Conservation (phyloP, 345 rosid genomes). For the Corchorus olitorius region DNA sequence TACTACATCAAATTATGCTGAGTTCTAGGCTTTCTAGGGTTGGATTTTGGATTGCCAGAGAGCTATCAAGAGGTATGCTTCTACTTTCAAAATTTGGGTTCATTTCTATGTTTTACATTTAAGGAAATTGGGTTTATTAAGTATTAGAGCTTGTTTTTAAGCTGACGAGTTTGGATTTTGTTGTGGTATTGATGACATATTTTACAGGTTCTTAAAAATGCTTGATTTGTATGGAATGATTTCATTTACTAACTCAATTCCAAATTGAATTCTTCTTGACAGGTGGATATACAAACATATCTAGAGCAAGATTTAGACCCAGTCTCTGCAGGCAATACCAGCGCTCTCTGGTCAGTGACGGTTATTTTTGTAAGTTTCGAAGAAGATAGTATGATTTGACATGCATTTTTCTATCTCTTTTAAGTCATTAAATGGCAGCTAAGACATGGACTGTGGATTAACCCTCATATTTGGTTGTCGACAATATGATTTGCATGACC, state of each 20-base stretch:
- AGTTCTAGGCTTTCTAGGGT: conserved; percentile 45
- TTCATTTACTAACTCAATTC: background rate
- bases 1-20: conserved; percentile 39
- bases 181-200: background rate
- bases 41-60: conserved; percentile 40
- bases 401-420: background rate
- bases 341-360: conserved; percentile 4
- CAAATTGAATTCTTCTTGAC: background rate
- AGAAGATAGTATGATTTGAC: background rate
- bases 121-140: background rate
- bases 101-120: background rate
- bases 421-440: background rate
- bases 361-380: background rate
- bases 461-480: background rate
- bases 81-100: background rate
- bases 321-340: conserved; percentile 2
- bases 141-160: background rate
- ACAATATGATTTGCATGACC: background rate
- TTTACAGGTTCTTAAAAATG: background rate
- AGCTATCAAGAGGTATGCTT: conserved; percentile 51
- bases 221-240: background rate
- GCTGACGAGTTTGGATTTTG: background rate
- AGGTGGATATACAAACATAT: background rate
- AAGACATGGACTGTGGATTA: background rate
- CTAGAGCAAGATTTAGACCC: conserved; percentile 5